Evolutionary conservation across 768 basidiomycete genomes (phyloP), one percentile per base, ranked within the genome.

Genomic region (Termitomyces sp.): DNA sequence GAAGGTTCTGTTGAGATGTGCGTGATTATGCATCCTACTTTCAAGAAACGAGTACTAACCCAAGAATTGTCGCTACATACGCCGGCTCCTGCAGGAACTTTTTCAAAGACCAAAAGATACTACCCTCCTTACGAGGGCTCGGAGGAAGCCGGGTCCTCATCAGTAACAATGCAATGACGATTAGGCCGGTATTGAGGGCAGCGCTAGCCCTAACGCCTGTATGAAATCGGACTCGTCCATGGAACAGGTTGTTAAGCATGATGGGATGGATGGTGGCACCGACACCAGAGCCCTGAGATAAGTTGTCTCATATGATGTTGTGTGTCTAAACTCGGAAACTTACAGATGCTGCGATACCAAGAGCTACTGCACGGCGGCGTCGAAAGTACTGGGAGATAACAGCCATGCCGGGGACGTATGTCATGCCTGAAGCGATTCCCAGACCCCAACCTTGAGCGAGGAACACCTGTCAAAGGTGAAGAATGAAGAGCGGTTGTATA

Each of bases 241-340:
- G 70, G 56, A 79, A 76, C 54, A 74, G 68, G 45, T 77, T 71
- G 62, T 88, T 87, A n/a, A 88, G 70, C 72, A 85, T 77, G 60
- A 85, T 82, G 1, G 84, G 83, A 51, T 84, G 82, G n/a, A 87
- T 58, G 21, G 80, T 73, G 12, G 81, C 84, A 5, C 86, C 85
- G 17, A 84, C 61, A 15, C 78, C 81, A 10, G 82, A 74, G 14
- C 77, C 75, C 74, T 77, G 55, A 6, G 6, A 12, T 32, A 30
- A 44, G 28, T 22, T 17, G 7, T 24, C 12, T 14, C 5, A 10
- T n/a, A 34, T 10, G 11, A 2, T 19, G 9, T 43, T 19, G 9
- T 43, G 6, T 35, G 21, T 11, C 0, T 17, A 2, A n/a, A 26
- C 15, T 32, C 62, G 42, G 45, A 61, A 58, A 37, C 67, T 35